Percentiles rank a stretch among this genome's conserved stretches.
Evolutionary conservation across 495 filamentous ascomycete genomes (phyloP).

Genomic region (Hypoxylon intermedium): DNA sequence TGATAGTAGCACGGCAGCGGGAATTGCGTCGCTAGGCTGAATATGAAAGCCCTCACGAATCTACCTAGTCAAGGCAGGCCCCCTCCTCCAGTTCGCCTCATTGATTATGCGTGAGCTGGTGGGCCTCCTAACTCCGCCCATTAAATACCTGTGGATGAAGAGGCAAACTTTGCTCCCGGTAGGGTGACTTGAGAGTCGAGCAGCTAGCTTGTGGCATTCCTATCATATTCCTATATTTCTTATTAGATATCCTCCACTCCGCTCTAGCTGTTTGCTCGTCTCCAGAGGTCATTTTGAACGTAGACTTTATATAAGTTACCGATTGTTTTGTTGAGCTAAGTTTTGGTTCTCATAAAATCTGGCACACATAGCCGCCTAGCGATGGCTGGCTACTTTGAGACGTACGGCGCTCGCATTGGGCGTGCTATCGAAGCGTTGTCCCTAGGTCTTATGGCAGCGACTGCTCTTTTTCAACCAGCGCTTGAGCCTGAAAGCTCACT

Average conservation of each 20-base stretch:
- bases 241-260: neutral
- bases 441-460: constrained; percentile 45
- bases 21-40: neutral
- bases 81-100: constrained; percentile 1
- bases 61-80: neutral
- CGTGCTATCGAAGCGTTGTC: constrained; percentile 38
- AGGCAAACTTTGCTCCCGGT: neutral
- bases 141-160: constrained; percentile 12
- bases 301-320: neutral
- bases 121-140: neutral
- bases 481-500: constrained; percentile 30
- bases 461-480: constrained; percentile 43
- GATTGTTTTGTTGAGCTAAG: neutral
- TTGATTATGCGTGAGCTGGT: neutral
- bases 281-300: neutral
- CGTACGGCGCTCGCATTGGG: neutral
- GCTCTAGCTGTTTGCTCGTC: neutral
- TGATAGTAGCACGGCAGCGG: neutral
- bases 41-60: neutral
- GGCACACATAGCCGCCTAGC: neutral
- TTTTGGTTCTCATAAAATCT: constrained; percentile 1
- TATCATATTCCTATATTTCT: neutral
- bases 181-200: neutral
- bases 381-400: neutral
- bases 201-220: neutral